Evolutionary conservation across 140 eudicot genomes (phyloP).

Genomic region (Bidens hawaiensis): DNA sequence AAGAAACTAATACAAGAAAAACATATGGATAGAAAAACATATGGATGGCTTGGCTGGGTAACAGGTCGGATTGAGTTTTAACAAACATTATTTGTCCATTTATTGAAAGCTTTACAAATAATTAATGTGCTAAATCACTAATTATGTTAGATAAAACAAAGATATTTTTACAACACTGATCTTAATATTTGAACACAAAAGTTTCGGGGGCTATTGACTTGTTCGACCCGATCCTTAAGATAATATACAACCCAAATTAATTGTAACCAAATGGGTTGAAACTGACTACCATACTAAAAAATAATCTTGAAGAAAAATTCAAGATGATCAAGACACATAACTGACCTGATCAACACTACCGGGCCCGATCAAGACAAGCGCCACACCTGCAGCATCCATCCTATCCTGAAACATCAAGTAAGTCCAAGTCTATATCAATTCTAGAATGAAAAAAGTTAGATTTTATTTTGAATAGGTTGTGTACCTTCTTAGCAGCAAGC

Average conservation of each 20-base stretch:
- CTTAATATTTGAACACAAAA: background rate
- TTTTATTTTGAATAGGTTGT: conserved; percentile 2
- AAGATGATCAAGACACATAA: conserved; percentile 11
- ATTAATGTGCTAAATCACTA: background rate
- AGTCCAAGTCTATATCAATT: background rate
- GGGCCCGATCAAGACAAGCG: conserved; percentile 91
- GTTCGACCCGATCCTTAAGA: background rate
- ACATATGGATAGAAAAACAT: too few species aligned
- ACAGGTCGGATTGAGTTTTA: background rate
- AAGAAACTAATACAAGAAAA: too few species aligned
- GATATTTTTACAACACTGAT: background rate
- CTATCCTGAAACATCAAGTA: conserved; percentile 48
- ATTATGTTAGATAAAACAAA: background rate
- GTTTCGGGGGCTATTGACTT: background rate
- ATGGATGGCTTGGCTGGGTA: background rate
- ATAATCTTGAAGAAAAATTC: background rate
- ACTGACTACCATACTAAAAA: background rate
- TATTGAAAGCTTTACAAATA: background rate
- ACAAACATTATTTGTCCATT: background rate
- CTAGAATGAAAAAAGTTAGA: background rate
- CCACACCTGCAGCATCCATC: conserved; percentile 93
- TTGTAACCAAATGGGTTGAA: background rate
- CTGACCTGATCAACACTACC: conserved; percentile 88
- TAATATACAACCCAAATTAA: background rate
- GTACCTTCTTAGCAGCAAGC: conserved; percentile 90